Evolutionary conservation across 805 yeast species (phyloP), one percentile per base, ranked within the genome.

Genomic region (Starmerella apicola): DNA sequence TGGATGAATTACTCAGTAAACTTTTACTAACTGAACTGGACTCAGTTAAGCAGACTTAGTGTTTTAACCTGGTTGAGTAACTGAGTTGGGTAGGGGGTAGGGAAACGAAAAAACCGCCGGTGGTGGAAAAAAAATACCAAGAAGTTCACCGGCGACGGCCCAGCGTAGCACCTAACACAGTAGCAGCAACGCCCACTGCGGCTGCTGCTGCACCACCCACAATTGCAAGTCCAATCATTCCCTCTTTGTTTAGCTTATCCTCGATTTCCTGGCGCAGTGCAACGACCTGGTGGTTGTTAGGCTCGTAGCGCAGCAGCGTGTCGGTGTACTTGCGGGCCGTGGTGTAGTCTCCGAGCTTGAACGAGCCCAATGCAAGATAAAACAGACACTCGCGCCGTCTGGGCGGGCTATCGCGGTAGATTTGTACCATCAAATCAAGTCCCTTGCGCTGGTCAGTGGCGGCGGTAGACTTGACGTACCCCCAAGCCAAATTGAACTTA

Each of bases 401-500:
- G 39, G 73, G 71, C 0, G 95, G 88, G 0, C 80, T 78, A 36
- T 75, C 83, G 49, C 78, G 74, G 61, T 79, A 88, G 25, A 65
- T 56, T 42, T 58, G 53, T 2, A 46, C 72, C 43, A 91, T 65
- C 22, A 88, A 66, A 39, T 73, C 76, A 15, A 91, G 74, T 0
- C 97, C 99, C 37, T 78, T 67, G 51, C 79, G 69, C 54, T 82
- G 93, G 45, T 81, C 79, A 29, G 66, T 68, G 18, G 67, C 65
- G 36, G 68, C 66, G 37, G 60, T 56, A 2, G 94, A 76, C 58
- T 84, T 86, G 46, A 93, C 73, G 37, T 91, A 65, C 3, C 93
- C 98, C 98, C 99, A 91, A 0, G 96, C 94, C 52, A 81, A 82
- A 60, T 93, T 91, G 69, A 91, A 91, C 42, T 76, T 72, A 2